phyloP scores from a whole-genome alignment of 2,329 filamentous ascomycete genomes.

The Aspergillus hortae region DNA sequence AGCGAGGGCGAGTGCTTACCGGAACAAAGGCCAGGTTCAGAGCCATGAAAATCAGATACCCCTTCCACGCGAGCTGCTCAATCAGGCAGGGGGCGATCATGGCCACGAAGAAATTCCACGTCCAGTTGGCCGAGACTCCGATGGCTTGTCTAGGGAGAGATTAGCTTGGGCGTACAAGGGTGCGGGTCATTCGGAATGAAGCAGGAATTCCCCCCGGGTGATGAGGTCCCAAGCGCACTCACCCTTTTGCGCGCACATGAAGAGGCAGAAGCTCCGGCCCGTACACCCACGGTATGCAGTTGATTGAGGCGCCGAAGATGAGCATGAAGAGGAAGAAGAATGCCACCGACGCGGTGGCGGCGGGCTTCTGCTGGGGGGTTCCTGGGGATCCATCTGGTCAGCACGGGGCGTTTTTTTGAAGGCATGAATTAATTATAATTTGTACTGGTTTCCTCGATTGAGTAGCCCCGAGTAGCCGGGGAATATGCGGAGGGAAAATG shows the following conservation, averaged over 20 bases:
- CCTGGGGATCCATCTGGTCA: slow-evolving; percentile 9
- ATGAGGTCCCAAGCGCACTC: slow-evolving; percentile 11
- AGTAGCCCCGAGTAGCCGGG: background rate
- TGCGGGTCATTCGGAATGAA: background rate
- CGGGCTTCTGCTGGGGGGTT: slow-evolving; percentile 33
- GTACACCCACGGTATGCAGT: slow-evolving; percentile 51
- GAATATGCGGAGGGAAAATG: background rate
- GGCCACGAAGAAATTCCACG: slow-evolving; percentile 48
- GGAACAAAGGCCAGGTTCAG: slow-evolving; percentile 33
- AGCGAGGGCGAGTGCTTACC: slow-evolving; percentile 21
- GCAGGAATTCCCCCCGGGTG: background rate
- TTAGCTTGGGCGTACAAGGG: background rate
- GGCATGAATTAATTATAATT: background rate
- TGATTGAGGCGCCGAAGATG: slow-evolving; percentile 43
- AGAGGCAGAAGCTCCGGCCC: slow-evolving; percentile 51
- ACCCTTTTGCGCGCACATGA: slow-evolving; percentile 49
- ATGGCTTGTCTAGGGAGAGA: slow-evolving; percentile 35
- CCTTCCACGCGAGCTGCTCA: slow-evolving; percentile 31
- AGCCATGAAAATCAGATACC: slow-evolving; percentile 35
- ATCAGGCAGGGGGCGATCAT: slow-evolving; percentile 35
- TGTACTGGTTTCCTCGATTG: background rate
- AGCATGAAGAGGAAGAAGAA: slow-evolving; percentile 49
- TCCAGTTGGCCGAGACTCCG: slow-evolving; percentile 49
- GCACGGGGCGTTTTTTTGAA: background rate
- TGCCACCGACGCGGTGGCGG: slow-evolving; percentile 45